Conservation (phyloP, 805 yeast species). For the Cyberlindnera xylosilytica region DNA sequence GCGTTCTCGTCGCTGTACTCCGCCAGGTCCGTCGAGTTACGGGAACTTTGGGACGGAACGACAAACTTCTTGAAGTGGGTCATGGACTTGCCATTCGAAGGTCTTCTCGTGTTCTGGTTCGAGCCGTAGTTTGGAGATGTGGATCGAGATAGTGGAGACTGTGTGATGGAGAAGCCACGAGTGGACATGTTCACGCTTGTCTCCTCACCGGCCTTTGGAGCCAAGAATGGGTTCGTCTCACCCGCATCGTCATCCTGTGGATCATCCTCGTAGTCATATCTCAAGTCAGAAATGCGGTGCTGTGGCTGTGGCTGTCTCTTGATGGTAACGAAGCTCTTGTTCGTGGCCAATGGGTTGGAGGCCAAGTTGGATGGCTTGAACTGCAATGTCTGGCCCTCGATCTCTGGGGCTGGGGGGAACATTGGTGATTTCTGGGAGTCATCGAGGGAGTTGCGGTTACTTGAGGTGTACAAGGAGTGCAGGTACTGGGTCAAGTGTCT, state of each 20-base stretch:
- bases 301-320: conserved; percentile 48
- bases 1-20: conserved; percentile 7
- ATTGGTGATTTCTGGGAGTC: conserved; percentile 1
- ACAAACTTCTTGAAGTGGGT: conserved; percentile 18
- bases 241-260: conserved; percentile 2
- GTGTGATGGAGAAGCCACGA: background rate
- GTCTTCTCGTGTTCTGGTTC: conserved; percentile 6
- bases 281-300: conserved; percentile 11
- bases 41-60: conserved; percentile 9
- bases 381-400: conserved; percentile 11
- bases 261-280: conserved; percentile 21
- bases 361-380: conserved; percentile 53
- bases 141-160: conserved; percentile 12
- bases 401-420: background rate
- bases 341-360: conserved; percentile 63
- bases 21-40: conserved; percentile 21
- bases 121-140: conserved; percentile 25
- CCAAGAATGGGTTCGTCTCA: conserved; percentile 4
- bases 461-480: conserved; percentile 52
- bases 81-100: conserved; percentile 9
- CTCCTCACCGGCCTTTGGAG: background rate
- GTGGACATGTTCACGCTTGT: conserved; percentile 1
- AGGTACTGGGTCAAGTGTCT: conserved; percentile 66
- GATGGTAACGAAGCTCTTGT: conserved; percentile 63
- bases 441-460: conserved; percentile 44